phyloP scores from a whole-genome alignment of 2,329 filamentous ascomycete genomes.

The Lecanicillium sp. region DNA sequence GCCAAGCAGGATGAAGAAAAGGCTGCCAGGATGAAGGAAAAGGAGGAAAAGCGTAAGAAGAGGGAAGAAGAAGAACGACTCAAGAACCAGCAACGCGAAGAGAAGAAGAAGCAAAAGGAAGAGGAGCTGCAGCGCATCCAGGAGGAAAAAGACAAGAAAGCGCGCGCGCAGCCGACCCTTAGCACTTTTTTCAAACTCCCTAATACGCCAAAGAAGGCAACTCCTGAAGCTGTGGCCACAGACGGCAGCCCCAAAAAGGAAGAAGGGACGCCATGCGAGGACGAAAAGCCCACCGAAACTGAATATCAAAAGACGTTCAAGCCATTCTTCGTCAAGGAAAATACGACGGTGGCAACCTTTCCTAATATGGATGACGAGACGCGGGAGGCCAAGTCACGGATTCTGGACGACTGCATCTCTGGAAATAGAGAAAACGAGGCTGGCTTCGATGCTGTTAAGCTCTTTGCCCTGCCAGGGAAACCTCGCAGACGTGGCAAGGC shows the following conservation, averaged over 20 bases:
- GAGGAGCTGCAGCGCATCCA: conserved; percentile 32
- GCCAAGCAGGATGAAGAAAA: conserved; percentile 32
- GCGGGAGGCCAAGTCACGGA: conserved; percentile 38
- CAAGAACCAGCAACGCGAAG: conserved; percentile 32
- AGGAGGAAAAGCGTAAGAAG: conserved; percentile 31
- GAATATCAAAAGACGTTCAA: conserved; percentile 67
- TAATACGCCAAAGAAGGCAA: conserved; percentile 32
- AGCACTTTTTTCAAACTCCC: conserved; percentile 37
- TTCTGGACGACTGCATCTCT: conserved; percentile 43
- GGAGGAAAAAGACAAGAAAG: conserved; percentile 40
- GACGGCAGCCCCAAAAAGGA: conserved; percentile 20
- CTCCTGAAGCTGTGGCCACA: conserved; percentile 21
- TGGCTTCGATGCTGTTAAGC: conserved; percentile 34
- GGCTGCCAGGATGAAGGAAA: conserved; percentile 25
- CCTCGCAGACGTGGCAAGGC: conserved; percentile 35
- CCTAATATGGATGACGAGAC: conserved; percentile 50
- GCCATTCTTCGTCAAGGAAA: conserved; percentile 69
- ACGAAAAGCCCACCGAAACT: conserved; percentile 20
- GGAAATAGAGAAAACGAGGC: conserved; percentile 35
- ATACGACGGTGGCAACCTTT: conserved; percentile 60
- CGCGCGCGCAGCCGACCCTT: conserved; percentile 38
- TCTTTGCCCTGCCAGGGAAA: conserved; percentile 36
- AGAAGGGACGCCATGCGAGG: conserved; percentile 8
- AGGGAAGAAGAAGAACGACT: conserved; percentile 32
- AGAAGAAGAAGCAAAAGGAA: conserved; percentile 42